These are phyloP conservation scores for Komagataella phaffii DNA, from an alignment of 805 yeast genomes.

Conservation along the genomic window DNA sequence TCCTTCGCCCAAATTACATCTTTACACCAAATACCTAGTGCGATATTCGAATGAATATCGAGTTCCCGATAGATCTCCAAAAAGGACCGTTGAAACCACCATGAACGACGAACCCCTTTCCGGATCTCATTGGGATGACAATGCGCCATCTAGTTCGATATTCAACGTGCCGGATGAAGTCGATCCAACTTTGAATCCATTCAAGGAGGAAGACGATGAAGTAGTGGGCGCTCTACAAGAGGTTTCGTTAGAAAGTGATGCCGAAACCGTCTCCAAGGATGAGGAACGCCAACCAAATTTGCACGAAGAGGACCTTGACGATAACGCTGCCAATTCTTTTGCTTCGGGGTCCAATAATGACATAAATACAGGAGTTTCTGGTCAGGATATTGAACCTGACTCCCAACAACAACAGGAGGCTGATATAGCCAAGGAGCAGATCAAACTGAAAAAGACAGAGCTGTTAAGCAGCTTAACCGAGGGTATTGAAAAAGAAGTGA, in stretches of 20 bases:
- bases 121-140: not conserved
- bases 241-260: not conserved
- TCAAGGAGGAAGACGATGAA: not conserved
- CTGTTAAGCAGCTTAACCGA: conserved; percentile 29
- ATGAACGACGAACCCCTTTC: not conserved
- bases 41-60: not conserved
- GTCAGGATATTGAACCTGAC: not conserved
- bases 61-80: not conserved
- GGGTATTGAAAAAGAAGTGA: conserved; percentile 12
- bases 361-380: not conserved
- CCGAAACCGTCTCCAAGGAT: not conserved
- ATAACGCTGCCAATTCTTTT: not conserved
- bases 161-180: not conserved
- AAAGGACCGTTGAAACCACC: not conserved
- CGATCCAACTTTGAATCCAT: not conserved
- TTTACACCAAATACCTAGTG: not conserved
- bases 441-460: conserved; percentile 20
- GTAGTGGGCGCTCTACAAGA: not conserved
- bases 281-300: not conserved
- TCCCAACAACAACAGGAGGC: not conserved
- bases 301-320: not conserved
- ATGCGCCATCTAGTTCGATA: not conserved
- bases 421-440: conserved; percentile 3
- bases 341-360: not conserved
- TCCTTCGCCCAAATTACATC: not conserved